Evolutionary conservation across 2,329 filamentous ascomycete species (phyloP).

Genomic region (Teratosphaeria pseudoeucalypti): DNA sequence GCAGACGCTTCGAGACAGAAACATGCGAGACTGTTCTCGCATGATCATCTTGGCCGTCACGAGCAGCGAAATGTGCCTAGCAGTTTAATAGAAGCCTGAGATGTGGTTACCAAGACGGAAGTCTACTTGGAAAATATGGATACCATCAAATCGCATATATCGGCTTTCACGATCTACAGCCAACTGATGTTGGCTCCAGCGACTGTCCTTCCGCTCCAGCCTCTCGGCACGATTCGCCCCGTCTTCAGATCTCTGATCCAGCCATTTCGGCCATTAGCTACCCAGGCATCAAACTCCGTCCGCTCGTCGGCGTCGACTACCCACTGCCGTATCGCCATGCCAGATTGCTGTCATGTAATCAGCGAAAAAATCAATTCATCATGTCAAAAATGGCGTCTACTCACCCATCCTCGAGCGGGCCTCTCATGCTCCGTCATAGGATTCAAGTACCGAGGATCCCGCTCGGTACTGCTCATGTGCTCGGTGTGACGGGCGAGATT

Average conservation of each 20-base stretch:
- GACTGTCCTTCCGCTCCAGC: not conserved
- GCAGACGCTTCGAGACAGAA: too few relatives aligned
- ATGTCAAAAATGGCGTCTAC: not conserved
- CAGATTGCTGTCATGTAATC: not conserved
- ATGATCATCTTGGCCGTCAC: too few relatives aligned
- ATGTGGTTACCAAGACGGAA: not conserved
- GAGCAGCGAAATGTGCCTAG: too few relatives aligned
- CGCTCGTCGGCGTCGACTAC: not conserved
- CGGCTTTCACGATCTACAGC: not conserved
- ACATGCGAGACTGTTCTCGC: too few relatives aligned
- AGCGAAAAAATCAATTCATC: not conserved
- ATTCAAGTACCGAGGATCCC: not conserved
- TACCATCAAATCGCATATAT: not conserved
- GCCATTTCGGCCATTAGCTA: not conserved
- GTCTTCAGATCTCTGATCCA: not conserved
- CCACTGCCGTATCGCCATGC: not conserved
- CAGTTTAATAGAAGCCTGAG: too few relatives aligned
- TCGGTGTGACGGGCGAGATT: not conserved
- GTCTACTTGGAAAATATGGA: not conserved
- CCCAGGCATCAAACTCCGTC: not conserved
- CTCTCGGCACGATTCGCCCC: not conserved
- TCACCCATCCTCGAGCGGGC: not conserved
- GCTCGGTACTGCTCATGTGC: not conserved
- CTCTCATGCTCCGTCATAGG: not conserved
- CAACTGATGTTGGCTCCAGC: not conserved